Conservation (phyloP, 2,329 filamentous ascomycete species). For the Sclerotinia trifoliorum region DNA sequence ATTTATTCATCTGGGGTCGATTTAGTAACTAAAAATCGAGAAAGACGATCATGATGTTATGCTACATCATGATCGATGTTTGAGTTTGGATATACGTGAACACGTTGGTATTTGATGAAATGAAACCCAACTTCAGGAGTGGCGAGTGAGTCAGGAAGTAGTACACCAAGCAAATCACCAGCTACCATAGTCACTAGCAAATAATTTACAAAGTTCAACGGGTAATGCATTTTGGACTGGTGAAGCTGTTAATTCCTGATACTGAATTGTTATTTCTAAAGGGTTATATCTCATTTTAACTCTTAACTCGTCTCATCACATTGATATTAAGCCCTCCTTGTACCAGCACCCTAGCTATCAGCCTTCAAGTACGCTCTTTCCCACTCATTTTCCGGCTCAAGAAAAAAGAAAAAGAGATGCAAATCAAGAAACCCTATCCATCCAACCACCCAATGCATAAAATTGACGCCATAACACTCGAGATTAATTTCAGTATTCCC, state of each 20-base stretch:
- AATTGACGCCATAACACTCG: constrained; percentile 4
- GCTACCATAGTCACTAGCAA: no score
- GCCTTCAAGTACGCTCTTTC: constrained; percentile 9
- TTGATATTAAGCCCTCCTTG: constrained; percentile 14
- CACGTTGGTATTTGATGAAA: neutral
- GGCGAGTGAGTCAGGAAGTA: neutral
- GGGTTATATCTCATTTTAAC: neutral
- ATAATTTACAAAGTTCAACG: neutral
- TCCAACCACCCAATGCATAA: constrained; percentile 13
- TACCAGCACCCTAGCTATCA: constrained; percentile 1
- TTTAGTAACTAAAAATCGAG: no score
- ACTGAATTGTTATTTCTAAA: neutral
- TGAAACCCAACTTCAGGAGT: neutral
- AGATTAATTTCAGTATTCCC: constrained; percentile 4
- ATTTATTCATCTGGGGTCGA: neutral
- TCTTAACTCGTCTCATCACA: constrained; percentile 16
- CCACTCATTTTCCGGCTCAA: constrained; percentile 1
- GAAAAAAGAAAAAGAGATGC: constrained; percentile 2
- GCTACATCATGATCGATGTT: neutral
- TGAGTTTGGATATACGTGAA: neutral
- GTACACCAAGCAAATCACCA: neutral
- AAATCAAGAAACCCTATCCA: neutral
- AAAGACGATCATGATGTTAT: neutral
- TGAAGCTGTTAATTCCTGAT: neutral
- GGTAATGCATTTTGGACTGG: no score